phyloP scores from a whole-genome alignment of 75 land plant genomes.

The Picea sitchensis region DNA sequence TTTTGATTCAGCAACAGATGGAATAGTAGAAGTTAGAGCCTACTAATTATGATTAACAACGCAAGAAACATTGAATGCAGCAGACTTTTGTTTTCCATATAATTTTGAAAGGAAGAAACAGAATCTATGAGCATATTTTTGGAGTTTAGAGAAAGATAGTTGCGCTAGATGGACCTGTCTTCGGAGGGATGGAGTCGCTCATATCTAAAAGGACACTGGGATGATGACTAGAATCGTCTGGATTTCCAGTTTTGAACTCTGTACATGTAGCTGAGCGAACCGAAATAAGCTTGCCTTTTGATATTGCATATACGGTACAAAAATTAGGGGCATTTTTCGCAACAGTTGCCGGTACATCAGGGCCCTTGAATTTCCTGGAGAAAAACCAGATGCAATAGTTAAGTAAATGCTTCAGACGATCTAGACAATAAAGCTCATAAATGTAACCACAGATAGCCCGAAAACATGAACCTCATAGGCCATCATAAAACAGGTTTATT shows the following conservation, averaged over 20 bases:
- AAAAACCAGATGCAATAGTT: background rate
- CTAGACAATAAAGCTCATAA: background rate
- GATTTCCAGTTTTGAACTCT: background rate
- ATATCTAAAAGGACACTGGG: background rate
- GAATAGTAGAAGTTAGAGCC: background rate
- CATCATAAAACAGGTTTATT: background rate
- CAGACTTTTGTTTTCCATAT: background rate
- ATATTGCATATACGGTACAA: constrained; percentile 54
- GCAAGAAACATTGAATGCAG: too few relatives aligned
- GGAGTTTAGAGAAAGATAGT: background rate
- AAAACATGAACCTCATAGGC: background rate
- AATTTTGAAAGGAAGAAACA: background rate
- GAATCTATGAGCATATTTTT: background rate
- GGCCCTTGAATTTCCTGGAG: constrained; percentile 33
- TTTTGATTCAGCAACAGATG: background rate
- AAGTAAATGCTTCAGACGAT: background rate
- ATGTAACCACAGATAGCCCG: background rate
- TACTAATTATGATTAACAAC: background rate
- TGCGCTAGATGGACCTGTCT: background rate
- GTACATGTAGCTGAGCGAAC: constrained; percentile 26
- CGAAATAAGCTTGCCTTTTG: constrained; percentile 34
- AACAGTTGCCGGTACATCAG: constrained; percentile 35
- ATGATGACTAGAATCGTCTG: background rate
- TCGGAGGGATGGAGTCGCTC: background rate
- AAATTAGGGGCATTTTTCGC: constrained; percentile 47